phyloP scores from a whole-genome alignment of 2,329 filamentous ascomycete species.

The Samsoniella hepiali region DNA sequence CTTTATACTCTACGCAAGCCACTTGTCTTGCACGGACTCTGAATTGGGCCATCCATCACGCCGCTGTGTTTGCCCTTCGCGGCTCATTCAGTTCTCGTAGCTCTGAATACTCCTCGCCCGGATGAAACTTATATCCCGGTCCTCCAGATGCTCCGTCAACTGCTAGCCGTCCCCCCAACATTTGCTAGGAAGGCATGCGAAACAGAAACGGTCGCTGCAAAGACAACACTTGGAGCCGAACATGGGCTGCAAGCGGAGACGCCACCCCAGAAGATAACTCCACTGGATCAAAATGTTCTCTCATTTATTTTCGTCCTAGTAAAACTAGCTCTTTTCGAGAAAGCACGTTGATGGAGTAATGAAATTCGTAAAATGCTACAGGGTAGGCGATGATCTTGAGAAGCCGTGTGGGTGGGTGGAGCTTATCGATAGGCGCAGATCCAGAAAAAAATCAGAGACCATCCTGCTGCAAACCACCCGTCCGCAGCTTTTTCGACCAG shows the following conservation, averaged over 20 bases:
- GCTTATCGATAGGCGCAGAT: conserved; percentile 34
- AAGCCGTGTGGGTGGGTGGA: not conserved
- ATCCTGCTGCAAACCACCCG: conserved; percentile 11
- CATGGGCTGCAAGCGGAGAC: too few species aligned
- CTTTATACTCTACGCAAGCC: too few species aligned
- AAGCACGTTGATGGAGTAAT: not conserved
- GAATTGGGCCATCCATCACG: not conserved
- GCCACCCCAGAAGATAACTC: too few species aligned
- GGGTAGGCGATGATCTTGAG: not conserved
- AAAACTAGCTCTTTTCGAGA: not conserved
- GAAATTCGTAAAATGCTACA: not conserved
- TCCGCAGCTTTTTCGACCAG: conserved; percentile 10
- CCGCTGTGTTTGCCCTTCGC: not conserved
- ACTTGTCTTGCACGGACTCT: not conserved
- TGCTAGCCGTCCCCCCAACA: not conserved
- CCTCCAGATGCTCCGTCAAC: not conserved
- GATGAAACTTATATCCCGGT: not conserved
- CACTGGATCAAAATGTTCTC: too few species aligned
- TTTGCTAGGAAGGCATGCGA: not conserved
- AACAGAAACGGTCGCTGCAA: too few species aligned
- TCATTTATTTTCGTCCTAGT: too few species aligned
- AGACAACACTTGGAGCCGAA: too few species aligned
- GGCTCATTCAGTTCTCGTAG: not conserved
- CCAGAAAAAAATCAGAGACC: conserved; percentile 31
- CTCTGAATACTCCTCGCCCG: not conserved